Conservation (phyloP, 768 basidiomycete genomes). For the Clitopilus hobsonii region DNA sequence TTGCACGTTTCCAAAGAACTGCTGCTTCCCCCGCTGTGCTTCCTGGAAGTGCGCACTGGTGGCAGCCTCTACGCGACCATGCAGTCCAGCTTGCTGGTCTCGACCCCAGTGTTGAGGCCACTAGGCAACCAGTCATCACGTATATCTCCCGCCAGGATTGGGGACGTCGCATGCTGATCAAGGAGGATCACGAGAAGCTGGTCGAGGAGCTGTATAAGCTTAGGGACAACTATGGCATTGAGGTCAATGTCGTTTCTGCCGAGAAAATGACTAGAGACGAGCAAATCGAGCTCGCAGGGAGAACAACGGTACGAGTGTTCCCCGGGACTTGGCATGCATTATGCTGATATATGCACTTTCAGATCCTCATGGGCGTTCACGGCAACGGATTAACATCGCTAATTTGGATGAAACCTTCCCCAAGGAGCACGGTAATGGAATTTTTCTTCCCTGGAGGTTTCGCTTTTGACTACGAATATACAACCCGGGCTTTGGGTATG, state of each 20-base stretch:
- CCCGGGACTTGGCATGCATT: not conserved
- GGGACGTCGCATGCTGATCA: constrained; percentile 78
- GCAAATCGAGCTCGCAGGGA: constrained; percentile 74
- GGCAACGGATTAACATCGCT: constrained; percentile 88
- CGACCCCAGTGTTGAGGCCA: constrained; percentile 38
- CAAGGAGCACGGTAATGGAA: constrained; percentile 84
- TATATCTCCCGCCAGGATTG: constrained; percentile 89
- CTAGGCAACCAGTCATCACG: constrained; percentile 74
- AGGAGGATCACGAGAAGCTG: constrained; percentile 72
- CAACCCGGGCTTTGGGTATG: constrained; percentile 79
- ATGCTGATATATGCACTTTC: not conserved
- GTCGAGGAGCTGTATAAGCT: constrained; percentile 71
- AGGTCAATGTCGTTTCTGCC: constrained; percentile 84
- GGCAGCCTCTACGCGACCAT: constrained; percentile 71
- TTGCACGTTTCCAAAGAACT: constrained; percentile 65
- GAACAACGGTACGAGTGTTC: constrained; percentile 69
- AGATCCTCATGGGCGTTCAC: constrained; percentile 96
- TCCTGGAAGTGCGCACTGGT: constrained; percentile 79
- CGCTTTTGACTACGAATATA: constrained; percentile 82
- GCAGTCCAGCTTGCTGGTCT: constrained; percentile 70
- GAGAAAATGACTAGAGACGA: constrained; percentile 77
- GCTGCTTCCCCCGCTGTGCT: constrained; percentile 73
- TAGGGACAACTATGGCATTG: constrained; percentile 68
- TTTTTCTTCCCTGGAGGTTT: constrained; percentile 86
- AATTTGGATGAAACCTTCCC: constrained; percentile 88